Evolutionary conservation across 2,329 filamentous ascomycete genomes (phyloP).

Genomic region (Fusarium gaditjirri): DNA sequence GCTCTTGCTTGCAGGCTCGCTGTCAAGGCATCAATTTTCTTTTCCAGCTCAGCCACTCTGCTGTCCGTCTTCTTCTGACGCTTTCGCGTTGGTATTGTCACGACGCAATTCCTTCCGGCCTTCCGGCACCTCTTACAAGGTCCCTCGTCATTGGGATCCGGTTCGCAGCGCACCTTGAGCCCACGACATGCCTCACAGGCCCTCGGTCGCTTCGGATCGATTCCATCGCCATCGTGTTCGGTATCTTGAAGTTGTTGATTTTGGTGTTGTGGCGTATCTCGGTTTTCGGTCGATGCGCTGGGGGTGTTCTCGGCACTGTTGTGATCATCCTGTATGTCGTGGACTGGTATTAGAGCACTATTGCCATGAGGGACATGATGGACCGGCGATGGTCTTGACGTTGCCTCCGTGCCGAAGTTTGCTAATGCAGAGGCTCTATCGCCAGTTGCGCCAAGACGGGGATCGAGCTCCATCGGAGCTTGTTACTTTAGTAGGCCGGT

Average conservation of each 20-base stretch:
- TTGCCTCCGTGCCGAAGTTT: slow-evolving; percentile 15
- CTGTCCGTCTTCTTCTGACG: slow-evolving; percentile 93
- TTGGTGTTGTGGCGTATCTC: slow-evolving; percentile 22
- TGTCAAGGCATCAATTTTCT: slow-evolving; percentile 90
- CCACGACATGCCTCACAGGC: slow-evolving; percentile 81
- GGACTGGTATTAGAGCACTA: slow-evolving; percentile 22
- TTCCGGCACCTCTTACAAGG: slow-evolving; percentile 82
- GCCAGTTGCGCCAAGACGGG: slow-evolving; percentile 44
- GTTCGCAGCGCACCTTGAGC: slow-evolving; percentile 87
- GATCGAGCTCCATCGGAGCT: slow-evolving; percentile 49
- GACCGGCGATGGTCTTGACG: slow-evolving; percentile 31
- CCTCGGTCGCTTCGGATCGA: slow-evolving; percentile 72
- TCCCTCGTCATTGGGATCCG: slow-evolving; percentile 72
- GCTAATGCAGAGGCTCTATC: slow-evolving; percentile 36
- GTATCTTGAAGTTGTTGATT: slow-evolving; percentile 29
- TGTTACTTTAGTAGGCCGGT: slow-evolving; percentile 30
- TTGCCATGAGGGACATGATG: slow-evolving; percentile 19
- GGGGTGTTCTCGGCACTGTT: slow-evolving; percentile 31
- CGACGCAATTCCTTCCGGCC: slow-evolving; percentile 79
- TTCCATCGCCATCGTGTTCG: slow-evolving; percentile 39
- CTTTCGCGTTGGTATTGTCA: slow-evolving; percentile 80
- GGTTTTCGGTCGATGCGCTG: slow-evolving; percentile 39
- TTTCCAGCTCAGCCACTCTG: slow-evolving; percentile 88
- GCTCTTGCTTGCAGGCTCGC: slow-evolving; percentile 74
- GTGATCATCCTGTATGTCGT: slow-evolving; percentile 21